Evolutionary conservation across 129 eudicot genomes (phyloP), one percentile per base, ranked within the genome.

Genomic region (Saussurea involucrata): DNA sequence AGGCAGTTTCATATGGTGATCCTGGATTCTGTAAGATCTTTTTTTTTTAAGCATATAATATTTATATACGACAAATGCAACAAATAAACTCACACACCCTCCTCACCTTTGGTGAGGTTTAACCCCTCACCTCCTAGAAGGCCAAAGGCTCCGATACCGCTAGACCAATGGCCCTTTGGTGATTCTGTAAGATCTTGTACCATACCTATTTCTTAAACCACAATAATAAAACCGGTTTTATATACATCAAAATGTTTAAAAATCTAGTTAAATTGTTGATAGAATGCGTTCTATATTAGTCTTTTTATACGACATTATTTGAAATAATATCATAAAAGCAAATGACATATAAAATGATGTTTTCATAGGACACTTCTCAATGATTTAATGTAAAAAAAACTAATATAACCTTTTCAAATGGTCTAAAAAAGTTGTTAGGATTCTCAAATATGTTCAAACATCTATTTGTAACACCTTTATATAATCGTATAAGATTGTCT

Each of bases 111-210:
- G n/a, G n/a, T n/a, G n/a, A n/a, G n/a, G n/a, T n/a, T n/a, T n/a
- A n/a, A n/a, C n/a, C n/a, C n/a, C n/a, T n/a, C n/a, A n/a, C n/a
- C n/a, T n/a, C n/a, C n/a, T n/a, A n/a, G n/a, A n/a, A n/a, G n/a
- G n/a, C n/a, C n/a, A n/a, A n/a, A n/a, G n/a, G n/a, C n/a, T n/a
- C n/a, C n/a, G n/a, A n/a, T n/a, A n/a, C n/a, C n/a, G n/a, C n/a
- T n/a, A n/a, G n/a, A n/a, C n/a, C n/a, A n/a, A n/a, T n/a, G n/a
- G n/a, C n/a, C n/a, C n/a, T n/a, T n/a, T n/a, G n/a, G n/a, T n/a
- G 97, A 93, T 63, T 86, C 87, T 86, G 98, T 93, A 88, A 83
- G 85, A 24, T 74, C 79, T 32, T 53, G 3, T n/a, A 44, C 13
- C 55, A 21, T 57, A 13, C 55, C 24, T 10, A 10, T 57, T 57